These are phyloP conservation scores for Trifolium repens DNA, from an alignment of 306 rosid species.

Conservation along the genomic window DNA sequence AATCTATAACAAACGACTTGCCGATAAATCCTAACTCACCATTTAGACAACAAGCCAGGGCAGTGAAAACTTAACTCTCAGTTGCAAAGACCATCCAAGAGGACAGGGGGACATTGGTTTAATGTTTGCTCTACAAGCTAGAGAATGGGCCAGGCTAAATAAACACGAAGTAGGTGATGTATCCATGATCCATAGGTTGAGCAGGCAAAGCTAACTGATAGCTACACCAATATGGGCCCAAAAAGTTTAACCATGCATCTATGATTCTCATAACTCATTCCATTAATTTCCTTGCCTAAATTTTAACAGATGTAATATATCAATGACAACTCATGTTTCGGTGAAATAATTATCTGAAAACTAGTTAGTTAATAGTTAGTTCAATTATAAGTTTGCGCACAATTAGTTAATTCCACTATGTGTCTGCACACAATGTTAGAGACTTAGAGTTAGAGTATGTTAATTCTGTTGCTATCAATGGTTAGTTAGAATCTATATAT, in stretches of 20 bases:
- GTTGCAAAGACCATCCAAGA: slow-evolving; percentile 8
- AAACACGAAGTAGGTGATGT: slow-evolving; percentile 29
- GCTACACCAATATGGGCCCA: slow-evolving; percentile 32
- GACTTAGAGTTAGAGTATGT: too few species aligned
- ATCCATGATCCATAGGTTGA: slow-evolving; percentile 33
- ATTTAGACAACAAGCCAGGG: background rate
- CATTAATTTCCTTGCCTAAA: slow-evolving; percentile 15
- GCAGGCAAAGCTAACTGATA: slow-evolving; percentile 36
- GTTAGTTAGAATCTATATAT: too few species aligned
- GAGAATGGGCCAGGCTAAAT: slow-evolving; percentile 13
- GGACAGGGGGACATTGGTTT: slow-evolving; percentile 5
- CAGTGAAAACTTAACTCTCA: background rate
- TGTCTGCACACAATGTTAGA: too few species aligned
- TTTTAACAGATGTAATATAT: background rate
- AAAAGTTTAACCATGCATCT: slow-evolving; percentile 20
- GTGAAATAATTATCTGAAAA: background rate
- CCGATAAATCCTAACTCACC: too few species aligned
- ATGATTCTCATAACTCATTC: slow-evolving; percentile 14
- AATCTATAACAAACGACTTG: too few species aligned
- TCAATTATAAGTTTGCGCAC: too few species aligned
- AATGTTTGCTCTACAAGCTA: background rate
- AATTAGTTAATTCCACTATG: too few species aligned
- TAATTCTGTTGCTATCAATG: too few species aligned
- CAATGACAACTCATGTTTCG: background rate
- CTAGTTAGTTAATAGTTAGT: too few species aligned